Base-by-base conservation (phyloP, 148 eudicot genomes). In the Polygonum maritimum region DNA sequence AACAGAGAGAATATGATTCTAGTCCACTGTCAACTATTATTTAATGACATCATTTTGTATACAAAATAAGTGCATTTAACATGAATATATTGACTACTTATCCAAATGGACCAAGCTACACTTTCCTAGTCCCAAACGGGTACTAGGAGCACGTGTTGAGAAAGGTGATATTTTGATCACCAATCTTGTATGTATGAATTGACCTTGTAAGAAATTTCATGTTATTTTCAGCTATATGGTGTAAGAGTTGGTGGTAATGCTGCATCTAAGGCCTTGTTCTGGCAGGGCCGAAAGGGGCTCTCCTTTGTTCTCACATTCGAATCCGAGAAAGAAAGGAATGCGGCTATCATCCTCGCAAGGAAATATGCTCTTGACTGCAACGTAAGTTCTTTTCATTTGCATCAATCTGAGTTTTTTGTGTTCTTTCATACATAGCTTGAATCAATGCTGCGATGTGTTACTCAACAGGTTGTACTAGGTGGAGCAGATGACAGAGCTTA, bases 161-260 rank as follows among this genome's bases (percentile, higher is more conserved):
- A 41, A 41, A 41, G 5, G 0, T 41, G 8, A 41, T 7, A 9
- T 41, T 41, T 7, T 1, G 31, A 26, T 49, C 22, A n/a, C 8
- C 58, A 54, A 54, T 54, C 8, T 18, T 2, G 1, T n/a, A 16
- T 47, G 49, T 47, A 47, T 47, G 3, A 47, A 47, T 48, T 11
- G 2, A 54, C 60, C 60, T 18, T 54, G 22, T 54, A 5, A 54
- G 31, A 26, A 54, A 60, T 31, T 8, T 60, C 69, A 60, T 60
- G 69, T 3, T 60, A 67, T 44, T 72, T 72, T 44, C 75, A 72
- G 75, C 35, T 94, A 35, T 92, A 96, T 73, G 98, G 98, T 73
- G 92, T 90, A 54, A 86, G 98, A 89, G 98, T 94, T 65, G 96
- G 97, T 14, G 96, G 97, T 51, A 90, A 94, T 82, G 89, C 88